Percentiles rank a stretch among this genome's conserved stretches.
Evolutionary conservation across 148 eudicot species (phyloP).

Genomic region (Camellia lanceoleosa): DNA sequence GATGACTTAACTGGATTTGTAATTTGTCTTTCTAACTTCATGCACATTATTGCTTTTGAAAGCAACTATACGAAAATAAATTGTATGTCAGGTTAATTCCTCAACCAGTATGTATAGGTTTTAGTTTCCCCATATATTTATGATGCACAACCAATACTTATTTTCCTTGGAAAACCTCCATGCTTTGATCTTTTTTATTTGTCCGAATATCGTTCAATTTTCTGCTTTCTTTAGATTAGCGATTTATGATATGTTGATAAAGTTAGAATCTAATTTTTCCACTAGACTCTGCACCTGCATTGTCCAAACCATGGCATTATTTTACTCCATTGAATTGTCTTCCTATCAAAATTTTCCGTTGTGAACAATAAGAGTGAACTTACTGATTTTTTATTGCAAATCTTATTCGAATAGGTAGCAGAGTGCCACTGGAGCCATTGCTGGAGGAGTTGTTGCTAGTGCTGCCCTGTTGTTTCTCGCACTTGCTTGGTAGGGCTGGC

Average conservation of each 20-base stretch:
- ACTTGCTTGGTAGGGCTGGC: too few species aligned
- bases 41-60: not conserved
- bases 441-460: slow-evolving; percentile 83
- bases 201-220: not conserved
- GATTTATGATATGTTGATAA: not conserved
- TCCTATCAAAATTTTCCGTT: not conserved
- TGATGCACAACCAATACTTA: not conserved
- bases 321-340: not conserved
- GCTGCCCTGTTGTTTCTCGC: slow-evolving; percentile 59
- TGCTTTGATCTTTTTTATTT: not conserved
- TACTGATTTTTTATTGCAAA: not conserved
- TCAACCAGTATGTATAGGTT: not conserved
- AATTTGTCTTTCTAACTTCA: not conserved
- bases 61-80: not conserved
- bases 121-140: not conserved
- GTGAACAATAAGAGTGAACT: not conserved
- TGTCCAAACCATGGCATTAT: not conserved
- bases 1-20: too few species aligned
- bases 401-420: slow-evolving; percentile 39
- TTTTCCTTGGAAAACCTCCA: not conserved
- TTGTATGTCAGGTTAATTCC: not conserved
- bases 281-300: not conserved
- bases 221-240: not conserved
- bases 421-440: slow-evolving; percentile 77
- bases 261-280: not conserved